Evolutionary conservation across 176 grass and related monocot genomes (phyloP).

Genomic region (Hsuehochloa calcarea): DNA sequence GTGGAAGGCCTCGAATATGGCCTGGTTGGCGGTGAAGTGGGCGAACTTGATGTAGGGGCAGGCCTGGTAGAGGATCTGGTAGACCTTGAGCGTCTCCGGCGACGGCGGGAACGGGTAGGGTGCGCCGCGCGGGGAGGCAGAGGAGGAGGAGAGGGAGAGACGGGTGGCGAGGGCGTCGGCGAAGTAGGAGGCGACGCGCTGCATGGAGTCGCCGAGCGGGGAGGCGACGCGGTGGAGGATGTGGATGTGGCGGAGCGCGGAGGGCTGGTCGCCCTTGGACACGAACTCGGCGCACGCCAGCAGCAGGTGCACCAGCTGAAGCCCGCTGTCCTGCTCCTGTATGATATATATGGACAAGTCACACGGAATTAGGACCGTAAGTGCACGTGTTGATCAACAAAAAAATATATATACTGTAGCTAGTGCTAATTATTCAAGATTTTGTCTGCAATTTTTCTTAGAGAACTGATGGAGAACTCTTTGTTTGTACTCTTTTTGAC

Average conservation of each 20-base stretch:
- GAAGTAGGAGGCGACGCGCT: constrained; percentile 59
- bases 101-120: constrained; percentile 42
- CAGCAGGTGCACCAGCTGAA: constrained; percentile 72
- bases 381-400: too few relatives aligned
- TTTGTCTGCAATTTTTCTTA: too few relatives aligned
- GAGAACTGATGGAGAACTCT: too few relatives aligned
- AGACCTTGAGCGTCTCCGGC: constrained; percentile 55
- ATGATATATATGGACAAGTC: too few relatives aligned
- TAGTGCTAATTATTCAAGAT: too few relatives aligned
- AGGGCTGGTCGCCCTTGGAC: constrained; percentile 49
- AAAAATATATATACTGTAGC: too few relatives aligned
- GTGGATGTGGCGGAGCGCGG: constrained; percentile 53
- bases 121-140: constrained; percentile 28
- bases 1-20: constrained; percentile 86
- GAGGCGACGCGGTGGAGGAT: constrained; percentile 52
- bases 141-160: constrained; percentile 42
- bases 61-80: constrained; percentile 87
- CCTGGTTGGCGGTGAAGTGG: constrained; percentile 91
- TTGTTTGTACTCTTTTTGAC: too few relatives aligned
- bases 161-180: constrained; percentile 52
- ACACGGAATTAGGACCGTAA: too few relatives aligned
- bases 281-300: constrained; percentile 81
- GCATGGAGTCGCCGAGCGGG: constrained; percentile 69
- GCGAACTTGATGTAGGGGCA: constrained; percentile 96
- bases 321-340: constrained; percentile 68